Evolutionary conservation across 352 stramenopile genomes (phyloP), one percentile per base, ranked within the genome.

Genomic region (Phytopythium kandeliae): DNA sequence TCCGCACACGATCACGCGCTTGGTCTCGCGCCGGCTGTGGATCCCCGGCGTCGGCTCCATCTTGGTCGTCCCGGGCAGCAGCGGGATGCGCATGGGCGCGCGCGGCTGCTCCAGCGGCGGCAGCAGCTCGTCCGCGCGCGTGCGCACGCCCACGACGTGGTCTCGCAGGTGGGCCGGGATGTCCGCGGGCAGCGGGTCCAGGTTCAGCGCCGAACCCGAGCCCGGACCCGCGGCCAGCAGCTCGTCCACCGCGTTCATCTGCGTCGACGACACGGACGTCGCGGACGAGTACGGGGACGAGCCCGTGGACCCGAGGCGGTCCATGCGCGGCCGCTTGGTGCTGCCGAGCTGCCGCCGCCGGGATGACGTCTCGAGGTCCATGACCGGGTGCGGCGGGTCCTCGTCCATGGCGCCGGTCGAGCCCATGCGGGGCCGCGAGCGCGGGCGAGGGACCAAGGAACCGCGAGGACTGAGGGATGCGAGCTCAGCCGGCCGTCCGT

Each of bases 1-100:
- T 15, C 84, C 84, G 34, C 81, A 90, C 16, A 94, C 84, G 42
- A 94, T 90, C 35, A 94, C 80, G 58, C 84, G 84, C 59, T 94
- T 91, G 53, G 74, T 81, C 51, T 70, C 49, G 16, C 65, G 70
- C 3, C 71, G 74, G 48, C 74, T 62, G 49, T 77, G 70, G 50
- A 78, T 78, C 43, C 70, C 74, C n/a, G 73, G 71, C 11, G 75
- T 67, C 1, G 74, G 74, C 53, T 85, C 74, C 68, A 85, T 80
- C 56, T 85, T 85, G 68, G 80, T 82, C 46, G 80, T 82, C 46
- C 80, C 71, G 0, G 74, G 74, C 25, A 80, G 54, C 37, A 82
- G 50, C 45, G 75, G 70, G 40, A 75, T 83, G 19, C 75, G 73
- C 70, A 80, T 87, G 16, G 67, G 63, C 4, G 74, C 67, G 15